Conservation (phyloP, 2,329 filamentous ascomycete genomes). For the Rugonectria rugulosa region DNA sequence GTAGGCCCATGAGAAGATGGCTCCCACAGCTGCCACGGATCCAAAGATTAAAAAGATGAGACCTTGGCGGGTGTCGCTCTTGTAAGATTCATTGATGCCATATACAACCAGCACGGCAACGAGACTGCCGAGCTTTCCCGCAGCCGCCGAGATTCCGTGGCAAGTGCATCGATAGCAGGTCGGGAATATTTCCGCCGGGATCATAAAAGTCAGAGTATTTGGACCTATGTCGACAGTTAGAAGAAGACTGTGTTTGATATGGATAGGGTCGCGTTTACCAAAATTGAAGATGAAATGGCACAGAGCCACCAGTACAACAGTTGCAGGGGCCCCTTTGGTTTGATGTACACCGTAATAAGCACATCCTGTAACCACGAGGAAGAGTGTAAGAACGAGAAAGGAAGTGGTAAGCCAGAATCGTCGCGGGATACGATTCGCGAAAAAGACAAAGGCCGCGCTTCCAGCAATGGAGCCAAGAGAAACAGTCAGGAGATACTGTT, state of each 20-base stretch:
- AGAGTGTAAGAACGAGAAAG: slow-evolving; percentile 54
- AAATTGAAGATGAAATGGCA: slow-evolving; percentile 65
- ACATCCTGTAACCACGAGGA: slow-evolving; percentile 58
- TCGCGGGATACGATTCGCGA: slow-evolving; percentile 57
- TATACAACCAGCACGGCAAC: slow-evolving; percentile 59
- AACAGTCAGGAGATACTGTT: slow-evolving; percentile 61
- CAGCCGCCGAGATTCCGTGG: slow-evolving; percentile 67
- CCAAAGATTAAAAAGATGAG: slow-evolving; percentile 61
- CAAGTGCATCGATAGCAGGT: slow-evolving; percentile 69
- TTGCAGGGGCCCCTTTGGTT: slow-evolving; percentile 51
- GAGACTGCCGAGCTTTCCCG: slow-evolving; percentile 66
- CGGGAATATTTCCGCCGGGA: slow-evolving; percentile 71
- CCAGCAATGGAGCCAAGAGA: slow-evolving; percentile 60
- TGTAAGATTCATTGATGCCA: slow-evolving; percentile 56
- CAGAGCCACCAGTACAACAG: slow-evolving; percentile 59
- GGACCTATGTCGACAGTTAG: slow-evolving; percentile 50
- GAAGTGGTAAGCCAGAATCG: slow-evolving; percentile 58
- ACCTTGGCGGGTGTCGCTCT: slow-evolving; percentile 52
- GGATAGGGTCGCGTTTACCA: slow-evolving; percentile 43
- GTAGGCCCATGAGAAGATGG: slow-evolving; percentile 60
- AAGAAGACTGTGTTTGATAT: neutral
- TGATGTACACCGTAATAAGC: slow-evolving; percentile 58
- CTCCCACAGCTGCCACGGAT: slow-evolving; percentile 57
- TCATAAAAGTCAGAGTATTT: slow-evolving; percentile 69
- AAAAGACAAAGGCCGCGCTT: slow-evolving; percentile 56